A percentile compares a stretch with the other conserved stretches of the same genome.
Conservation (phyloP, 2,329 filamentous ascomycete species). For the Epichloe sibirici region DNA sequence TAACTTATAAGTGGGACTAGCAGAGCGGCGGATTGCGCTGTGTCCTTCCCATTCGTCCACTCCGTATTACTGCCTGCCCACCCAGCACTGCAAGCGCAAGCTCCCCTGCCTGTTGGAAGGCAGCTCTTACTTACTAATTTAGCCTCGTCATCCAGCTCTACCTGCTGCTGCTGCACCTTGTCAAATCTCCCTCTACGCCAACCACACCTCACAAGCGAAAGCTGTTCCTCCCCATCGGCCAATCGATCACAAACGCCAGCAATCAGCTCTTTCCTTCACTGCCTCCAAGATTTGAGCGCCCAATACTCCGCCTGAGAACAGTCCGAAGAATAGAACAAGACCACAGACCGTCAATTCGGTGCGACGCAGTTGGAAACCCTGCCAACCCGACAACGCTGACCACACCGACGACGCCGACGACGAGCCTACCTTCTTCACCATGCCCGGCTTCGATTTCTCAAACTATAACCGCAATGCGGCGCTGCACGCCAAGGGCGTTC, state of each 20-base stretch:
- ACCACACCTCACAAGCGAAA: slow-evolving; percentile 6
- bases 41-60: no score
- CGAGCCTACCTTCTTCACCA: slow-evolving; percentile 31
- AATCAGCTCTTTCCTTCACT: neutral
- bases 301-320: neutral
- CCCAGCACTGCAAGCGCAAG: neutral
- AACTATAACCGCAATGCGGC: slow-evolving; percentile 99
- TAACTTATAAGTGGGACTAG: no score
- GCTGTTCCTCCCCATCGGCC: neutral
- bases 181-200: slow-evolving; percentile 7
- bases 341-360: neutral
- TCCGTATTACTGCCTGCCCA: neutral
- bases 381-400: neutral
- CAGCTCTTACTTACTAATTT: slow-evolving; percentile 34
- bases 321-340: neutral
- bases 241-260: neutral
- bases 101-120: slow-evolving; percentile 21
- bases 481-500: slow-evolving; percentile 85
- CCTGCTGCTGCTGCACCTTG: neutral
- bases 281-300: neutral
- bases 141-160: slow-evolving; percentile 42
- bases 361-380: neutral
- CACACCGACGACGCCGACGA: slow-evolving; percentile 4
- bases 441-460: slow-evolving; percentile 98
- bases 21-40: no score